These are phyloP conservation scores for Pichia sp. DNA, from an alignment of 1,139 yeast species.

Conservation along the genomic window DNA sequence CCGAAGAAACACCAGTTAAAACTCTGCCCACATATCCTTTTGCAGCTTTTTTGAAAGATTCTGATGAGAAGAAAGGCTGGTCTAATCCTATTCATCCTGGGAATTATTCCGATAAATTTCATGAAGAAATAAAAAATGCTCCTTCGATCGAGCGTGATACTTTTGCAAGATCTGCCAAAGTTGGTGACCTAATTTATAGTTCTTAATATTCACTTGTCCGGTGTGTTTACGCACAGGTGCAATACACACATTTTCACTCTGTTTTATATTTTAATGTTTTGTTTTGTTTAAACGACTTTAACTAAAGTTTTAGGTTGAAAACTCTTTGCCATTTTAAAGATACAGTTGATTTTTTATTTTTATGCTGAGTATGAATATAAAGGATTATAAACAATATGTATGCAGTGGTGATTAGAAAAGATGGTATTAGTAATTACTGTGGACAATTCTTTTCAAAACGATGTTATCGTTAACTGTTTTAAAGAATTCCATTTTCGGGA, in stretches of 20 bases:
- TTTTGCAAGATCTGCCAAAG: constrained; percentile 17
- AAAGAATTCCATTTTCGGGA: constrained; percentile 40
- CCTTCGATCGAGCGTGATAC: constrained; percentile 24
- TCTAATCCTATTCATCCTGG: constrained; percentile 31
- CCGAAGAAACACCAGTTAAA: constrained; percentile 52
- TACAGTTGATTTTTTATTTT: neutral
- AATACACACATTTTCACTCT: neutral
- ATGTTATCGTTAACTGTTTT: constrained; percentile 39
- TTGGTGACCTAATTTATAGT: constrained; percentile 9
- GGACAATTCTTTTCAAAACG: constrained; percentile 33
- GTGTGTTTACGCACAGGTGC: neutral
- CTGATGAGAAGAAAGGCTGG: constrained; percentile 44
- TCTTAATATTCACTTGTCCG: neutral
- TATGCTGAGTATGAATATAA: neutral
- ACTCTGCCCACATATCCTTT: constrained; percentile 65
- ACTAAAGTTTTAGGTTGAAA: too few species aligned
- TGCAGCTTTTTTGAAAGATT: constrained; percentile 38
- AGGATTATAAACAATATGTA: neutral
- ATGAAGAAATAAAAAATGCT: constrained; percentile 26
- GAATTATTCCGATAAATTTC: constrained; percentile 24
- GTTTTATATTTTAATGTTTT: neutral
- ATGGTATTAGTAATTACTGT: constrained; percentile 10
- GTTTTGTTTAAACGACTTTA: neutral
- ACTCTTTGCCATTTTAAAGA: too few species aligned
- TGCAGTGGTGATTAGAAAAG: neutral